Evolutionary conservation across 768 basidiomycete species (phyloP), one percentile per base, ranked within the genome.

Genomic region (Amanita subjunquillea): DNA sequence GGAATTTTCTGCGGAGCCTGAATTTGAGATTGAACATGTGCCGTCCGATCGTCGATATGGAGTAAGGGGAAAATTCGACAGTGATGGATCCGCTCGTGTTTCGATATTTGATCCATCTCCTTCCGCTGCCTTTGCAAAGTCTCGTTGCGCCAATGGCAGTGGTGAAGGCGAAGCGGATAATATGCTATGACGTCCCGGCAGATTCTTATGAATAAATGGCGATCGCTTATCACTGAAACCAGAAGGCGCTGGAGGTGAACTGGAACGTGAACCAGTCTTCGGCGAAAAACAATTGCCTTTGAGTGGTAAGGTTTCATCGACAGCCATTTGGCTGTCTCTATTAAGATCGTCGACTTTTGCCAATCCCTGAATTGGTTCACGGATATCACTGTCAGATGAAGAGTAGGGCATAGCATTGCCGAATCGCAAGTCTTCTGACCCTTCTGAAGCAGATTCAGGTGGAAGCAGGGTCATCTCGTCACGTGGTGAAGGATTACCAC

Each of bases 361-460:
- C 7, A 32, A 22, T n/a, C 12, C 34, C 17, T 29, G 34, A 6
- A 17, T 34, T 15, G 22, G 34, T 39, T 29, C 48, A 17, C 15
- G 25, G 25, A 9, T 29, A 29, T 9, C 36, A 20, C 8, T 5
- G 12, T 49, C 23, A 9, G 48, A 39, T 40, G 36, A 37, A 27
- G 10, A 38, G 22, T 25, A 38, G 2, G 23, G 10, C 6, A 0
- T n/a, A 13, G 37, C n/a, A 30, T 29, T 15, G 10, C 38, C 48
- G 15, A 29, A 29, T n/a, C n/a, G 12, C 37, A 50, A 13, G 12
- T n/a, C 37, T 38, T 51, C 50, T 30, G 50, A 51, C 20, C n/a
- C 40, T 23, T 51, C 50, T 15, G 50, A 34, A 7, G 39, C 27
- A 22, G 50, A 42, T 34, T 51, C 50, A 8, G 50, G 50, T 34